These are phyloP conservation scores for Podospora bellae-mahoneyi DNA, from an alignment of 495 filamentous ascomycete genomes.

Conservation along the genomic window DNA sequence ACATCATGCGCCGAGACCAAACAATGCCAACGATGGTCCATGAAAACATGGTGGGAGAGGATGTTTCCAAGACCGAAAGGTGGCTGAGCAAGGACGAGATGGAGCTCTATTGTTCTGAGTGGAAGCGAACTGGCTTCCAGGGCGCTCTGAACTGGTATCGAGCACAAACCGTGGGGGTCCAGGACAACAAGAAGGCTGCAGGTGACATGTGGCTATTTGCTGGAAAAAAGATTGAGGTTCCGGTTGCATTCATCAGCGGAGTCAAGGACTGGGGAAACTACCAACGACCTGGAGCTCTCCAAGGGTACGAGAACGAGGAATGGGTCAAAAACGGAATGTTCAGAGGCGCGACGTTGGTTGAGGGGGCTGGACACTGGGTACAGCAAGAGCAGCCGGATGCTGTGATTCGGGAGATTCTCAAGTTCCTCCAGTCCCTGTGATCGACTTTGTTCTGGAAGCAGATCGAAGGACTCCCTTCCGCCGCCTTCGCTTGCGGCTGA, in stretches of 20 bases:
- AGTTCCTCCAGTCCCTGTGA: background rate
- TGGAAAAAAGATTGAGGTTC: constrained; percentile 61
- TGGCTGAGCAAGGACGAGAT: constrained; percentile 60
- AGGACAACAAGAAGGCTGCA: constrained; percentile 34
- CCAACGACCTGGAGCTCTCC: constrained; percentile 61
- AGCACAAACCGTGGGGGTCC: constrained; percentile 45
- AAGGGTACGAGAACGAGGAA: constrained; percentile 53
- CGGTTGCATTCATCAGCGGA: constrained; percentile 57
- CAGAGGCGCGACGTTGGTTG: constrained; percentile 49
- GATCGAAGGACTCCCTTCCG: background rate
- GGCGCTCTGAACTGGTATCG: constrained; percentile 70
- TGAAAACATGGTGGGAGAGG: constrained; percentile 50
- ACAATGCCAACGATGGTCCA: constrained; percentile 58
- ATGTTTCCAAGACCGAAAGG: constrained; percentile 26
- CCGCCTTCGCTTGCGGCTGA: background rate
- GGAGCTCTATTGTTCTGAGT: constrained; percentile 58
- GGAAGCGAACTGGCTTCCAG: constrained; percentile 64
- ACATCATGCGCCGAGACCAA: constrained; percentile 59
- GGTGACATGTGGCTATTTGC: constrained; percentile 58
- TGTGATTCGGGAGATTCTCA: background rate
- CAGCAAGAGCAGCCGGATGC: constrained; percentile 3
- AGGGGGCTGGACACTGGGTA: constrained; percentile 65
- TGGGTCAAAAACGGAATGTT: constrained; percentile 43
- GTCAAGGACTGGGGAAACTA: constrained; percentile 64
- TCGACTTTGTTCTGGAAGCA: background rate